Percentiles rank a stretch among this genome's conserved stretches.
These are phyloP conservation scores for Wickerhamiella nectarea DNA, from an alignment of 805 yeast genomes.

Conservation along the genomic window DNA sequence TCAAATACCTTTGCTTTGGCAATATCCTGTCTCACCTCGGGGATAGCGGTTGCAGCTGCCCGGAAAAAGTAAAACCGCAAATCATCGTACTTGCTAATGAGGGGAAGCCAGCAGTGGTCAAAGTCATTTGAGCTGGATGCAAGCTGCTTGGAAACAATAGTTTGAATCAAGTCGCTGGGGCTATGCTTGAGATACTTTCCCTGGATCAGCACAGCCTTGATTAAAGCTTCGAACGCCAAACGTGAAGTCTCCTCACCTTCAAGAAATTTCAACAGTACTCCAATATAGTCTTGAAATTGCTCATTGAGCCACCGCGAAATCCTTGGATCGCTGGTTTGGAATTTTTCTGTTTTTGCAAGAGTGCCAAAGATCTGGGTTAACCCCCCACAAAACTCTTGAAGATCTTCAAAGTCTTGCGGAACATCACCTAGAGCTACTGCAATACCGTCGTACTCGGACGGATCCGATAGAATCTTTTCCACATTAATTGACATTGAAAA, in stretches of 20 bases:
- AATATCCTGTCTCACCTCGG: conserved; percentile 20
- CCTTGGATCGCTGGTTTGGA: neutral
- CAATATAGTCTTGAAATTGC: conserved; percentile 14
- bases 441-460: conserved; percentile 4
- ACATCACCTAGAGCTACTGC: neutral
- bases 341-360: conserved; percentile 34
- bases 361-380: conserved; percentile 37
- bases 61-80: conserved; percentile 60
- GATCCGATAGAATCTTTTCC: conserved; percentile 5
- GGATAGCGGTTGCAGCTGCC: conserved; percentile 32
- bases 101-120: conserved; percentile 8
- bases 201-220: conserved; percentile 35
- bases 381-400: conserved; percentile 10
- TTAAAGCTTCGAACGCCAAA: conserved; percentile 38
- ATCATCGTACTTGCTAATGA: conserved; percentile 46
- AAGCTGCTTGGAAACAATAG: conserved; percentile 28
- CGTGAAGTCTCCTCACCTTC: neutral
- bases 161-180: conserved; percentile 40
- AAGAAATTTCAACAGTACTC: neutral
- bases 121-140: conserved; percentile 29
- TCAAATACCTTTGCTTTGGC: conserved; percentile 14
- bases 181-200: conserved; percentile 39
- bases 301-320: conserved; percentile 14
- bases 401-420: neutral
- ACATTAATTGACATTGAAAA: neutral